Base-by-base conservation (phyloP, 352 stramenopile species). In the Pythium periplocum region DNA sequence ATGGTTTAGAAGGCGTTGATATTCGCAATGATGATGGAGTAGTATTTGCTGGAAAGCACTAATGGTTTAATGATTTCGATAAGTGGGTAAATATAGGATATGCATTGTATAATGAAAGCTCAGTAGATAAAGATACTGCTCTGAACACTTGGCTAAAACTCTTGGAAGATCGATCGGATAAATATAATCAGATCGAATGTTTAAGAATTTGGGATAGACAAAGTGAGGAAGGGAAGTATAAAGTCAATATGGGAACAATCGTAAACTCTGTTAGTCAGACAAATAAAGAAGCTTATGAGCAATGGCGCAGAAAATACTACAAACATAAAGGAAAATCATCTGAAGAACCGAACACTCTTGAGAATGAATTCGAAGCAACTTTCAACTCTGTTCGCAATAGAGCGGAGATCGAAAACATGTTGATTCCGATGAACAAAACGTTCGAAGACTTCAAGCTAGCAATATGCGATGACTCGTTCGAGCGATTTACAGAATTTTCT, bases 61-160 rank as follows among this genome's bases (percentile, higher is more conserved):
- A 51, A 51, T 51, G 46, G 46, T 51, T 51, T 51, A 51, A 51
- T 51, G 46, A 51, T 51, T 51, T 51, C 32, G 46, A 51, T 51
- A 51, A 51, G 41, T 51, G 46, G 31, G 46, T 51, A 40, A 51
- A 51, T 1, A 51, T 51, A 51, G 46, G 46, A 51, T 51, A 51
- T 51, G 46, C 46, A 51, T 40, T 51, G 46, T 51, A 51, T 51
- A 51, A 51, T 51, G 46, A 51, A 51, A 51, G 46, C 46, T 51
- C 46, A 51, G 11, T 51, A 17, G 46, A 51, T 17, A 51, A 51
- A 51, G 46, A 51, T 51, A 17, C 41, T 8, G 46, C 46, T 51
- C 34, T 51, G 17, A 51, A 51, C 34, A 51, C 46, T 51, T 51
- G 46, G 46, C 6, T 51, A 4, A 51, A 51, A 41, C 46, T 51